Evolutionary conservation across 345 rosid species (phyloP), one percentile per base, ranked within the genome.

Genomic region (Isatis tinctoria): DNA sequence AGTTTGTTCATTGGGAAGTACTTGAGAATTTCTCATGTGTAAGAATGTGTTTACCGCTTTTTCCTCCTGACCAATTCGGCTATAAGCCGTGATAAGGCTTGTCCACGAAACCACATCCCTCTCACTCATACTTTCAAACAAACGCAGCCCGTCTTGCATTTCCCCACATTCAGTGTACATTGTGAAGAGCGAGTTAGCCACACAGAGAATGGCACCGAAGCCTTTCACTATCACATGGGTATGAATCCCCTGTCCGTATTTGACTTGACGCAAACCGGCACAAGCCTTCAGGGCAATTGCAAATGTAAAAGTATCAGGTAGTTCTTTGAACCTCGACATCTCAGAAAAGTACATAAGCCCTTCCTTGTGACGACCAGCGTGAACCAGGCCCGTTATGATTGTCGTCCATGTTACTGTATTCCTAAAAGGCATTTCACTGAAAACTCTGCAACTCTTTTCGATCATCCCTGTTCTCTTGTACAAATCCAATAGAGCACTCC

Each of bases 91-190:
- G 33, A 94, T 88, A 67, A 83, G 71, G 33, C 76, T 76, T 5
- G 98, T 94, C 98, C 98, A 94, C 0, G 96, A 90, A 86, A 87
- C 83, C 65, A 91, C 96, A 82, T 90, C 91, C 27, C 24, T 81
- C 17, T 63, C 69, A 54, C 54, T 78, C 88, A 90, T 94, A 24
- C 65, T 90, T 62, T 85, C 87, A 56, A 91, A 88, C 81, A 88
- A 77, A 60, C 22, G 49, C 65, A 81, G 74, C 26, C 93, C 93
- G 43, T 81, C 83, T 39, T 80, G 82, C 74, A 88, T 62, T 70
- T 86, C 87, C 66, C 95, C 89, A 75, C 98, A 91, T 74, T 90
- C 87, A 79, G 81, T 87, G 37, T 90, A 94, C 89, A 94, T 82
- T 2, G 87, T 83, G 17, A 79, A 80, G 30, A 94, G 88, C 27